Evolutionary conservation across 176 grass and related monocot species (phyloP), one percentile per base, ranked within the genome.

Genomic region (Ensete ventricosum): DNA sequence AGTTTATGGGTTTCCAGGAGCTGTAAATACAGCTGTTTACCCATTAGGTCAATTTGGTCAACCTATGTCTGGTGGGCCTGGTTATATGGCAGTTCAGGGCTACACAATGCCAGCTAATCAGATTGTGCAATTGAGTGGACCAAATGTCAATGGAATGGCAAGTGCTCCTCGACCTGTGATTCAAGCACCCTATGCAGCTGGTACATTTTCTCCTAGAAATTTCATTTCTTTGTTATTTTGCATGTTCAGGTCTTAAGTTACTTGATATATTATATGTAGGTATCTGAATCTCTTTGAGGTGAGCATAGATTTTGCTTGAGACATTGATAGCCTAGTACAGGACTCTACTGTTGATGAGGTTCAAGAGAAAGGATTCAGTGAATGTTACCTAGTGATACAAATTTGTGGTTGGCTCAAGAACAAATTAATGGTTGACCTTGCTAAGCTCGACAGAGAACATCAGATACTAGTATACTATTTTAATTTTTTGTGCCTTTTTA

Each of bases 171-270:
- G 80, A 2, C 77, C 90, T 80, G 75, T 88, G 48, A 84, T 97
- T 78, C 94, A 98, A 80, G 49, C 90, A 52, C 90, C 90, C 50
- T 93, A 89, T 87, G 74, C 91, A 80, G 78, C 92, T n/a, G 88
- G 94, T 93, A 87, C 64, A 78, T 67, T 65, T 52, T 23, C 57
- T 52, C 25, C 51, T 43, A 19, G 26, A 51, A 70, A 2, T 51
- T 50, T 55, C 10, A 2, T 27, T 3, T 9, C 21, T 55, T 55
- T 73, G 21, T 73, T 73, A 50, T 16, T n/a, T 22, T 14, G 11
- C 13, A 26, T 55, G 20, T 54, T 73, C 55, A 58, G 17, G 14
- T 54, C 16, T 54, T 73, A 22, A 9, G 10, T 55, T 12, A 27
- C 22, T 10, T 55, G 21, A 22, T 8, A 73, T 19, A 43, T 43